These are phyloP conservation scores for Pholiota microspora DNA, from an alignment of 768 basidiomycete species.

Conservation along the genomic window DNA sequence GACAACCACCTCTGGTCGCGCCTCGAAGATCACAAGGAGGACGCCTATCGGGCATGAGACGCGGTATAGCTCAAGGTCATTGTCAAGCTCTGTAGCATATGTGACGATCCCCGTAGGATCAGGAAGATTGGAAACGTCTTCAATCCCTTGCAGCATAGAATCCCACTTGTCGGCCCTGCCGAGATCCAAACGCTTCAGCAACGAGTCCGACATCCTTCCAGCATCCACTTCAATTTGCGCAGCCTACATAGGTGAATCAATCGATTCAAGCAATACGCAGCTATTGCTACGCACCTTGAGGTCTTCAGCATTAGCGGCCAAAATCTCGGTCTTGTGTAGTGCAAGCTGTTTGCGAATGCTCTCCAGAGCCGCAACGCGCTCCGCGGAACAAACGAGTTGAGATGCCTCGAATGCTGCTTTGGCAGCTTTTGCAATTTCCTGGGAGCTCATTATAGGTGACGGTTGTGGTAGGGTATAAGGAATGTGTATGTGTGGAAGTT, in stretches of 20 bases:
- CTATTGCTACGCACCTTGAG: constrained; percentile 50
- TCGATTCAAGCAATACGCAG: constrained; percentile 2
- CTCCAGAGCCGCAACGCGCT: constrained; percentile 70
- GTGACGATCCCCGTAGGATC: constrained; percentile 86
- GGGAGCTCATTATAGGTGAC: constrained; percentile 23
- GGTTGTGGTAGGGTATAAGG: neutral
- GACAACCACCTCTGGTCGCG: constrained; percentile 95
- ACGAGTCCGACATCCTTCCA: constrained; percentile 78
- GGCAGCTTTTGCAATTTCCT: constrained; percentile 72
- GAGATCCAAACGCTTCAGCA: constrained; percentile 86
- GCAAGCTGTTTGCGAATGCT: constrained; percentile 69
- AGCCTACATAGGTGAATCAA: constrained; percentile 42
- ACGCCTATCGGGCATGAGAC: constrained; percentile 97
- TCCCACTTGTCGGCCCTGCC: constrained; percentile 86
- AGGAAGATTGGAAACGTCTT: constrained; percentile 81
- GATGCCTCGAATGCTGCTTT: constrained; percentile 85
- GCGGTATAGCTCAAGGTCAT: constrained; percentile 83
- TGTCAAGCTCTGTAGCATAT: constrained; percentile 89
- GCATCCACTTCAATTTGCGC: constrained; percentile 76
- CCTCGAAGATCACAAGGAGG: constrained; percentile 94
- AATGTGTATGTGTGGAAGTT: neutral
- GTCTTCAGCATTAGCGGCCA: constrained; percentile 81
- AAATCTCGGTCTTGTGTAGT: constrained; percentile 60
- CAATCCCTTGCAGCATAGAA: constrained; percentile 86
- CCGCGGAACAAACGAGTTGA: constrained; percentile 68